These are phyloP conservation scores for Smallanthus sonchifolius DNA, from an alignment of 129 eudicot species.

Conservation along the genomic window DNA sequence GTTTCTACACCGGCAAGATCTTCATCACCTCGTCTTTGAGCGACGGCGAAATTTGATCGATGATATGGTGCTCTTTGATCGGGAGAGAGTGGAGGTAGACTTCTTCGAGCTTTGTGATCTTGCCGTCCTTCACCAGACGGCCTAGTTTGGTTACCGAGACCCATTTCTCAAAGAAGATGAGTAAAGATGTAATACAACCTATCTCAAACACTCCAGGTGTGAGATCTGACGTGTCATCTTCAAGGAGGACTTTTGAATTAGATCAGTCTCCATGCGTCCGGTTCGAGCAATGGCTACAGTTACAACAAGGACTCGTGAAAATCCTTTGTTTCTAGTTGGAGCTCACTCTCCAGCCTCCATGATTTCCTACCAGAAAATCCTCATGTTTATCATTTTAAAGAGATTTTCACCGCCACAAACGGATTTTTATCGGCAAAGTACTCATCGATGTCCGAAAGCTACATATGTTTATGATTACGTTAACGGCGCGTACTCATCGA, in stretches of 20 bases:
- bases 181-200: too few species aligned
- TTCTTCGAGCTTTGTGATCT: conserved; percentile 49
- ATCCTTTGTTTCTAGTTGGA: conserved; percentile 40
- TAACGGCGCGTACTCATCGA: too few species aligned
- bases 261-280: background rate
- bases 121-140: conserved; percentile 53
- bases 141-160: conserved; percentile 76
- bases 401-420: conserved; percentile 60
- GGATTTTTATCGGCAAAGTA: conserved; percentile 35
- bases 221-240: conserved; percentile 4
- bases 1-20: conserved; percentile 76
- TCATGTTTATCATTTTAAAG: conserved; percentile 61
- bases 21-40: conserved; percentile 73
- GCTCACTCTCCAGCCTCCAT: conserved; percentile 61
- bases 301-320: conserved; percentile 46
- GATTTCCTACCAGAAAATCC: conserved; percentile 49
- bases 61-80: conserved; percentile 61
- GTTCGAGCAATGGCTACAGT: conserved; percentile 27
- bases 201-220: background rate
- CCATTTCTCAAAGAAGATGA: conserved; percentile 27
- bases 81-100: conserved; percentile 75
- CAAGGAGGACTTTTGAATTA: background rate
- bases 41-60: conserved; percentile 39
- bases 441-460: too few species aligned
- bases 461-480: too few species aligned